Conservation (phyloP, 345 rosid genomes). For the Arabidopsis suecica region DNA sequence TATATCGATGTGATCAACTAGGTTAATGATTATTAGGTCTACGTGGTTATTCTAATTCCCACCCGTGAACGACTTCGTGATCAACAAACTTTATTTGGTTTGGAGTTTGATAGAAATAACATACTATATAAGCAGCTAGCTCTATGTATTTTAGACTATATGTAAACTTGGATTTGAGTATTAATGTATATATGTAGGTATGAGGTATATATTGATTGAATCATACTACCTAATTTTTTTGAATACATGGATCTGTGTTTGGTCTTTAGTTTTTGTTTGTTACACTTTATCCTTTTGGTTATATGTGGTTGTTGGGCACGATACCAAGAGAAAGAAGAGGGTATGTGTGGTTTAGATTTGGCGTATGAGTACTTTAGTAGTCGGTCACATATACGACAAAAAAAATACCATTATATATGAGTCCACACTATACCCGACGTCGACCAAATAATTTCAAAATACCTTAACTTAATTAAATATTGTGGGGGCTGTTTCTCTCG, state of each 20-base stretch:
- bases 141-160: slow-evolving; percentile 18
- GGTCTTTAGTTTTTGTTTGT: slow-evolving; percentile 30
- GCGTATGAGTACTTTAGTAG: slow-evolving; percentile 18
- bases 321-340: slow-evolving; percentile 6
- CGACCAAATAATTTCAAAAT: slow-evolving; percentile 31
- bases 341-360: slow-evolving; percentile 25
- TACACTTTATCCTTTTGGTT: slow-evolving; percentile 37
- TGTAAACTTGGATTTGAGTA: neutral
- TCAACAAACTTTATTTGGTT: slow-evolving; percentile 23
- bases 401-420: slow-evolving; percentile 27
- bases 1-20: slow-evolving; percentile 20
- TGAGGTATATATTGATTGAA: slow-evolving; percentile 1
- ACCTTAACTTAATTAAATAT: neutral
- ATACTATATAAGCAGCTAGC: slow-evolving; percentile 6
- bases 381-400: slow-evolving; percentile 40
- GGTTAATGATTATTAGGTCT: slow-evolving; percentile 20
- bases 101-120: slow-evolving; percentile 13
- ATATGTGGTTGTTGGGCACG: slow-evolving; percentile 36
- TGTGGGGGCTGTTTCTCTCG: slow-evolving; percentile 31
- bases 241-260: slow-evolving; percentile 25
- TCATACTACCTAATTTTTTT: slow-evolving; percentile 10
- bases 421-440: slow-evolving; percentile 31
- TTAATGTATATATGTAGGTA: neutral
- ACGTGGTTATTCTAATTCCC: neutral
- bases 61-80: slow-evolving; percentile 45